phyloP scores from a whole-genome alignment of 352 stramenopile genomes.

The Globisporangium parvum region DNA sequence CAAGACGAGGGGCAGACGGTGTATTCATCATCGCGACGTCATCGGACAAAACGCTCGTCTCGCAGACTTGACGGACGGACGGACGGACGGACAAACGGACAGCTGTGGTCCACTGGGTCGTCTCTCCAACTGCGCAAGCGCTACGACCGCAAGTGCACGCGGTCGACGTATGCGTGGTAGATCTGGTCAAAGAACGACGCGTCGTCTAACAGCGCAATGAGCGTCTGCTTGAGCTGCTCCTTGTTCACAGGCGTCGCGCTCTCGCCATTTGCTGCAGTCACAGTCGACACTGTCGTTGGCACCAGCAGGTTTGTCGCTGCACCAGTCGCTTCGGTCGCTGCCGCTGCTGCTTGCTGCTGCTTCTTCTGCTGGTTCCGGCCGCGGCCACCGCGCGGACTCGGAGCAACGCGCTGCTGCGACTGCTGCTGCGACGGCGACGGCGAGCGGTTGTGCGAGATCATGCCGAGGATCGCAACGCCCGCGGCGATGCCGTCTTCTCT shows the following conservation, averaged over 20 bases:
- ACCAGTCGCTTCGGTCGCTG: background rate
- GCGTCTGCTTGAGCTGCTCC: constrained; percentile 82
- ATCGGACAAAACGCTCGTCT: background rate
- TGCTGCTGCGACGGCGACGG: constrained; percentile 8
- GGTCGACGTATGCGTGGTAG: constrained; percentile 78
- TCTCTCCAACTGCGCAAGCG: background rate
- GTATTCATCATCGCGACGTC: background rate
- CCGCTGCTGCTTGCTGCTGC: constrained; percentile 14
- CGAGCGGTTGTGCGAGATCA: constrained; percentile 53
- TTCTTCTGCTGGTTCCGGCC: constrained; percentile 24
- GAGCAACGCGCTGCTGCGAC: constrained; percentile 13
- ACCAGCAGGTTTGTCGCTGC: background rate
- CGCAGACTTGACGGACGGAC: background rate
- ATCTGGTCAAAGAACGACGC: constrained; percentile 85
- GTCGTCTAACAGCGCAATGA: constrained; percentile 76
- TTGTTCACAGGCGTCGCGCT: constrained; percentile 50
- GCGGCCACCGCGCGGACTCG: background rate
- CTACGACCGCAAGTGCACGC: constrained; percentile 44
- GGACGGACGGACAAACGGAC: background rate
- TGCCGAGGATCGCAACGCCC: constrained; percentile 76
- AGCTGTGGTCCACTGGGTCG: no score
- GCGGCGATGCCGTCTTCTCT: constrained; percentile 76
- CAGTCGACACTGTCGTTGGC: constrained; percentile 3
- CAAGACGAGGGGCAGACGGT: background rate
- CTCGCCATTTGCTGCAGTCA: background rate